Conservation (phyloP, 768 basidiomycete species). For the Naganishia vaughanmartiniae region DNA sequence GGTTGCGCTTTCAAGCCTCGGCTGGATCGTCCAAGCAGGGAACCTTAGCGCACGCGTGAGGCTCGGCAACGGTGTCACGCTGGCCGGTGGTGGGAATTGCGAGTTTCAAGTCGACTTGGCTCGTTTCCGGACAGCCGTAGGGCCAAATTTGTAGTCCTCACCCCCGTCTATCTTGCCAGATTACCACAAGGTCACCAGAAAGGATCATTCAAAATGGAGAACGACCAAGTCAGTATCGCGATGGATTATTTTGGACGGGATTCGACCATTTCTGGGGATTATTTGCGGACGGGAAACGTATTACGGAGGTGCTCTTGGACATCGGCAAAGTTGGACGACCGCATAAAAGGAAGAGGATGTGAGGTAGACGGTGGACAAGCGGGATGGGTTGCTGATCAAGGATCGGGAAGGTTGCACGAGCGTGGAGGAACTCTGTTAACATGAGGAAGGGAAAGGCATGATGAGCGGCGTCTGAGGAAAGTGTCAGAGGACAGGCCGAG, state of each 20-base stretch:
- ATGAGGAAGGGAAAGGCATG: no score
- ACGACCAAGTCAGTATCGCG: constrained; percentile 30
- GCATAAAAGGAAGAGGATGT: neutral
- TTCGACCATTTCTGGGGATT: neutral
- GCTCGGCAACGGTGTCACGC: constrained; percentile 8
- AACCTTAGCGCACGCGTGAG: neutral
- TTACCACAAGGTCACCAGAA: constrained; percentile 9
- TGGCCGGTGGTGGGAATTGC: constrained; percentile 15
- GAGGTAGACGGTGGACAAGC: neutral
- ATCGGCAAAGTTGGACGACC: neutral
- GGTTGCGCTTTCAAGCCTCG: neutral
- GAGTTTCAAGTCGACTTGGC: constrained; percentile 25
- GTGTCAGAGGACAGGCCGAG: neutral
- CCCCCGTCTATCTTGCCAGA: constrained; percentile 26
- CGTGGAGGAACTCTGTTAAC: no score
- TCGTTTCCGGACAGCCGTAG: neutral
- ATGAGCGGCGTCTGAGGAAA: no score
- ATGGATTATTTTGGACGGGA: neutral
- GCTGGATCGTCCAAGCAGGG: neutral
- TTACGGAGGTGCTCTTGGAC: neutral
- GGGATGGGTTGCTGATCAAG: neutral
- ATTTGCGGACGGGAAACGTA: neutral
- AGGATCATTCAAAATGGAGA: constrained; percentile 33
- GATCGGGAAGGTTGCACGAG: neutral
- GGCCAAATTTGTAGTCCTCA: neutral